These are phyloP conservation scores for Colletotrichum spinosum DNA, from an alignment of 2,329 filamentous ascomycete genomes.

Conservation along the genomic window DNA sequence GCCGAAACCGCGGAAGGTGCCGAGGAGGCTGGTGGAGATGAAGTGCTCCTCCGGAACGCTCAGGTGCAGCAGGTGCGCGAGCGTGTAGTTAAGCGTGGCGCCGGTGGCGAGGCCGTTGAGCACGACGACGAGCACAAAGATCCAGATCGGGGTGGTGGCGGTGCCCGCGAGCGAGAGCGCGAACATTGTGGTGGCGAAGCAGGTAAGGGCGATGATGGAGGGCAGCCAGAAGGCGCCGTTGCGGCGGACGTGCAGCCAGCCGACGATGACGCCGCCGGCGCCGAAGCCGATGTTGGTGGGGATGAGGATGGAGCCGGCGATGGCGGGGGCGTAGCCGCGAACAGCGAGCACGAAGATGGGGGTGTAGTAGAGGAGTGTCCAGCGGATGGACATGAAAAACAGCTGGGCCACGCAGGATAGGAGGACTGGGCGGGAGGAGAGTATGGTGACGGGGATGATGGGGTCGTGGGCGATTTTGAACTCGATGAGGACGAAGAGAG, in stretches of 20 bases:
- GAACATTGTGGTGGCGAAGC: constrained; percentile 72
- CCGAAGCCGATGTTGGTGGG: constrained; percentile 87
- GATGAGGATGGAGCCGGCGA: constrained; percentile 80
- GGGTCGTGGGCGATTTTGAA: constrained; percentile 73
- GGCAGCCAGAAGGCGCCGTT: constrained; percentile 79
- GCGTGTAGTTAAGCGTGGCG: constrained; percentile 81
- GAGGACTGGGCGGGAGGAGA: constrained; percentile 77
- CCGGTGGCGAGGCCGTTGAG: constrained; percentile 79
- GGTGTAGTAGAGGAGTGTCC: constrained; percentile 83
- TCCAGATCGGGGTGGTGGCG: constrained; percentile 58
- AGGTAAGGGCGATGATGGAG: constrained; percentile 67
- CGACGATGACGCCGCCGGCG: constrained; percentile 77
- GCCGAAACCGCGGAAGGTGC: constrained; percentile 85
- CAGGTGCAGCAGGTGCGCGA: constrained; percentile 83
- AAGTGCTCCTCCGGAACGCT: constrained; percentile 75
- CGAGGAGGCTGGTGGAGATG: constrained; percentile 79
- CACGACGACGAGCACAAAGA: constrained; percentile 73
- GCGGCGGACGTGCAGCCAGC: constrained; percentile 80
- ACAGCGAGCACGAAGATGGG: constrained; percentile 85
- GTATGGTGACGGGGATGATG: constrained; percentile 78
- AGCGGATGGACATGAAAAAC: constrained; percentile 83
- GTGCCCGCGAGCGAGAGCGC: constrained; percentile 67
- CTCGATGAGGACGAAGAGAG: constrained; percentile 73
- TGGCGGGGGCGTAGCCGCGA: constrained; percentile 74
- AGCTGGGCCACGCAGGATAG: constrained; percentile 81